These are phyloP conservation scores for Monascus purpureus DNA, from an alignment of 495 filamentous ascomycete genomes.

Conservation along the genomic window DNA sequence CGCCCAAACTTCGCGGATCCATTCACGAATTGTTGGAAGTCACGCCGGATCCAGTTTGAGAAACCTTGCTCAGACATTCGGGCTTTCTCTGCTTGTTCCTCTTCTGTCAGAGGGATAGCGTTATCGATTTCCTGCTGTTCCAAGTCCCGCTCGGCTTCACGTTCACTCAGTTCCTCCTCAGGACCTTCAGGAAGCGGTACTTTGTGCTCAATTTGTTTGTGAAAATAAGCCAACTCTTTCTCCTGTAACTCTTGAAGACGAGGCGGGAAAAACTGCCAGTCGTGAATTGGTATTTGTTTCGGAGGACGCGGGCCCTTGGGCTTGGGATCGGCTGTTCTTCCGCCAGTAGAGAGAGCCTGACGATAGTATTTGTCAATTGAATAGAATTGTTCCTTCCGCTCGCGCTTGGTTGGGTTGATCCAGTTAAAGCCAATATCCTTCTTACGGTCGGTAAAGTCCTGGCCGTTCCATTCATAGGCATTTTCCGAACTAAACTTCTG, in stretches of 20 bases:
- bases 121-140: slow-evolving; percentile 91
- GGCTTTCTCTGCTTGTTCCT: slow-evolving; percentile 75
- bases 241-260: slow-evolving; percentile 80
- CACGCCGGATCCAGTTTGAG: slow-evolving; percentile 84
- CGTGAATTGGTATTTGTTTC: slow-evolving; percentile 81
- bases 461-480: slow-evolving; percentile 96
- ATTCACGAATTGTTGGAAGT: slow-evolving; percentile 97
- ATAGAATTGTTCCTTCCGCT: slow-evolving; percentile 95
- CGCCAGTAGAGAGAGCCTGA: slow-evolving; percentile 73
- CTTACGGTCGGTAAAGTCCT: slow-evolving; percentile 79
- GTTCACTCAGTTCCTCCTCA: slow-evolving; percentile 68
- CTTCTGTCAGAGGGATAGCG: slow-evolving; percentile 75
- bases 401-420: slow-evolving; percentile 98
- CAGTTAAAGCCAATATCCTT: slow-evolving; percentile 91
- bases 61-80: slow-evolving; percentile 73
- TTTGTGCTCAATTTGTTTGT: slow-evolving; percentile 91
- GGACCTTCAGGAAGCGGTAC: slow-evolving; percentile 70
- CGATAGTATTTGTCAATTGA: slow-evolving; percentile 99
- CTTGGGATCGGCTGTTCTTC: slow-evolving; percentile 73
- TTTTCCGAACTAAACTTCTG: slow-evolving; percentile 97
- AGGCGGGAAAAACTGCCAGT: slow-evolving; percentile 93
- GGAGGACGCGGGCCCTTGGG: slow-evolving; percentile 92
- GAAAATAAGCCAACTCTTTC: slow-evolving; percentile 87
- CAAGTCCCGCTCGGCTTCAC: slow-evolving; percentile 74
- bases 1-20: slow-evolving; percentile 87